Evolutionary conservation across 306 rosid species (phyloP).

Genomic region (Parietaria judaica): DNA sequence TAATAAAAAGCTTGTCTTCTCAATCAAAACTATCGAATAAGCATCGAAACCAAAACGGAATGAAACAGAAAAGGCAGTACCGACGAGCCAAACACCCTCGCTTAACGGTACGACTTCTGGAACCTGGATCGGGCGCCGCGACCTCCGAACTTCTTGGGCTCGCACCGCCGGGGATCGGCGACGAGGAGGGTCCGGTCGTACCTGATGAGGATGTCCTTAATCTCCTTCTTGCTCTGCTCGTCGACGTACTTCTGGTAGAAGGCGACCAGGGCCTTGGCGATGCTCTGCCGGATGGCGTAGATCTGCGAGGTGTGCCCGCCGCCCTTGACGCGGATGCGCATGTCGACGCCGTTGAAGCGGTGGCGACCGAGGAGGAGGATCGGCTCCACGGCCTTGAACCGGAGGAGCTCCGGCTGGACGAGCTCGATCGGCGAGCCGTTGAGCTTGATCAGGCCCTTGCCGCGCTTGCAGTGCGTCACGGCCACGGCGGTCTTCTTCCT

Average conservation of each 20-base stretch:
- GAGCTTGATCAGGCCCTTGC: slow-evolving; percentile 46
- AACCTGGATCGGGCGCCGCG: slow-evolving; percentile 52
- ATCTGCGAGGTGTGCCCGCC: slow-evolving; percentile 51
- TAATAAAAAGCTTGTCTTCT: not conserved
- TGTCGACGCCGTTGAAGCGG: slow-evolving; percentile 42
- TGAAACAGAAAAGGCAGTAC: not conserved
- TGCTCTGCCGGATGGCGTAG: slow-evolving; percentile 52
- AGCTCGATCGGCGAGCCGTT: slow-evolving; percentile 48
- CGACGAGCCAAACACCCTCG: not conserved
- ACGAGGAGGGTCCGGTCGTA: slow-evolving; percentile 42
- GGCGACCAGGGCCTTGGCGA: slow-evolving; percentile 47
- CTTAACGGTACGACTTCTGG: slow-evolving; percentile 50
- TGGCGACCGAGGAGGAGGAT: slow-evolving; percentile 42
- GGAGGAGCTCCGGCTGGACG: slow-evolving; percentile 45
- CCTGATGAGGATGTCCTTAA: slow-evolving; percentile 39
- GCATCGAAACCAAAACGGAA: not conserved
- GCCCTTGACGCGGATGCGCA: slow-evolving; percentile 45
- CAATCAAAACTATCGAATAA: not conserved
- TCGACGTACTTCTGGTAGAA: slow-evolving; percentile 48
- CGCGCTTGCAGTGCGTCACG: slow-evolving; percentile 45
- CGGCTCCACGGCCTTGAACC: slow-evolving; percentile 45
- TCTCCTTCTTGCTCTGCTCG: slow-evolving; percentile 46
- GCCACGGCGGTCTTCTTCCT: slow-evolving; percentile 52
- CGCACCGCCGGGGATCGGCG: slow-evolving; percentile 49
- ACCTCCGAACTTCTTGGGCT: slow-evolving; percentile 55